Base-by-base conservation (phyloP, 352 stramenopile species). In the Plasmopara viticola region DNA sequence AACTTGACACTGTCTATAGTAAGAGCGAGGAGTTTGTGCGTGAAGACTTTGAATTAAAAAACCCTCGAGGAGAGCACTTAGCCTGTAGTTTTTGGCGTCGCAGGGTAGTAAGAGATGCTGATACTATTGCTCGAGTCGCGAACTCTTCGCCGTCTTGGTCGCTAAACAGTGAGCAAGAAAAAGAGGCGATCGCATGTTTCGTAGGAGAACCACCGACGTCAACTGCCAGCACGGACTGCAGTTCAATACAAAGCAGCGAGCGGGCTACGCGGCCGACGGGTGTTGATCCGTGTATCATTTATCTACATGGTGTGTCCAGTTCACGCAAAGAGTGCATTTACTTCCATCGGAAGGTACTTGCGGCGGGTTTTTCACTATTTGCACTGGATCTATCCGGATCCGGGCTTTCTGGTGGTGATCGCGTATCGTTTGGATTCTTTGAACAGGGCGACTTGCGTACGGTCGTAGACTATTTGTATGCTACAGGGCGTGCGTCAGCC, bases 311-410 rank as follows among this genome's bases (percentile, higher is more conserved):
- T 17, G 78, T 91, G 68, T 91, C 80, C 20, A 87, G 75, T 15
- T 91, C 80, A 0, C 63, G 80, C 1, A 83, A 86, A 51, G 80
- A 91, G 60, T 85, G 76, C 31, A 55, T 89, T 14, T 91, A 91
- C 48, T 48, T 91, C 28, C 66, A 71, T 44, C 50, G 65, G 25
- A 63, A 56, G 51, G 63, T 91, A 18, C 68, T 91, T 12, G 52
- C 66, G 0, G 56, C 62, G 0, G 80, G 78, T 8, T 89, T 89
- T 35, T 89, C 80, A 42, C 53, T 91, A 12, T 84, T 91, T 34
- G 53, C 78, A 47, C n/a, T 91, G 37, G 80, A 91, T 49, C 52
- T 89, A 9, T 89, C 80, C 0, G 78, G 80, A 25, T 86, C 80
- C 7, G 80, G 80, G 15, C 52, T 74, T 43, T 91, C 80, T 0